Base-by-base conservation (phyloP, 331 rosid genomes). In the Malus hybrid region DNA sequence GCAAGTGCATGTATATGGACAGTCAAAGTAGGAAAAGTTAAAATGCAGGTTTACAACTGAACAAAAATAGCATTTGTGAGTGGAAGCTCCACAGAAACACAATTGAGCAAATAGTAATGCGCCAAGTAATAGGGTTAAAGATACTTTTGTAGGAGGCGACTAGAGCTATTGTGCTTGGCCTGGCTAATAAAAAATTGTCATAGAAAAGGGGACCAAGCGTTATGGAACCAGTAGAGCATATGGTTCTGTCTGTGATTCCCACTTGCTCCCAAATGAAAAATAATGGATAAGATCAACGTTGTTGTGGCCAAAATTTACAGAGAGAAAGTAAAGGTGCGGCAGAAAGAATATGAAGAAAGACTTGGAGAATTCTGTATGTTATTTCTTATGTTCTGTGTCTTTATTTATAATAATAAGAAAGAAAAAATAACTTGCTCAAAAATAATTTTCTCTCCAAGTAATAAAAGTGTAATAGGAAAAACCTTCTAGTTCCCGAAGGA, bases 191-290 rank as follows among this genome's bases (percentile, higher is more conserved):
- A 85, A 11, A 80, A 80, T 26, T 73, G 81, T 50, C 81, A 82
- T 77, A 50, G 80, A 86, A 81, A 82, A 68, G 46, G 87, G 74
- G 83, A 82, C 85, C 87, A 84, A 61, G 75, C 66, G 84, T 81
- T 56, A 33, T 77, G 85, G 69, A 77, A 80, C 61, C 5, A 70
- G 75, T 18, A 66, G 78, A 79, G 89, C 83, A 91, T 87, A 65
- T 24, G 92, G 86, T 85, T 76, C 89, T 84, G 81, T 84, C 80
- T 61, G 58, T 72, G 81, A 73, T 79, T 78, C 87, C 89, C 86
- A 80, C 86, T 89, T 57, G 71, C 63, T 4, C 36, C 26, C 48
- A 26, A 14, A 13, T 13, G 33, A 8, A 28, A 66, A 29, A 66
- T 10, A 66, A 57, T 32, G 68, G 48, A 68, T 53, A 33, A 33